Evolutionary conservation across 2,329 filamentous ascomycete species (phyloP).

Genomic region (Colletotrichum gigasporum): DNA sequence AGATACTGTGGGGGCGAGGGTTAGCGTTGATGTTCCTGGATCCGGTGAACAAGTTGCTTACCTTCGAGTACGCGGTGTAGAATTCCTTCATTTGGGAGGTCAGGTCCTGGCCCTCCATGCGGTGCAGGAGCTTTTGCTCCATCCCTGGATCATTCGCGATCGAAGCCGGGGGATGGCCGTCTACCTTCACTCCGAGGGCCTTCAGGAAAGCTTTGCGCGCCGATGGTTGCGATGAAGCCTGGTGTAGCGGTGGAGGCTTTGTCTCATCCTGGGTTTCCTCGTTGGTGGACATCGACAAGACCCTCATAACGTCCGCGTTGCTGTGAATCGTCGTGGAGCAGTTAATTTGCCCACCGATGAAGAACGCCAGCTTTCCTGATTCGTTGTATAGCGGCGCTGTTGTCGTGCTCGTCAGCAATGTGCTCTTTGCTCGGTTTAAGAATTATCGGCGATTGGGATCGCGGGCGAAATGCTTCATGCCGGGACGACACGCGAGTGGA

Average conservation of each 20-base stretch:
- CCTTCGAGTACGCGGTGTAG: constrained; percentile 40
- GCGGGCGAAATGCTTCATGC: too few species aligned
- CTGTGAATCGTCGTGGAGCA: constrained; percentile 60
- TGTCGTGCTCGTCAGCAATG: not conserved
- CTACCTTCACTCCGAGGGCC: constrained; percentile 1
- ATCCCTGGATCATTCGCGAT: constrained; percentile 33
- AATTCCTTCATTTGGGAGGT: constrained; percentile 40
- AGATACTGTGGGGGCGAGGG: constrained; percentile 28
- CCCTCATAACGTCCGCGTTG: constrained; percentile 55
- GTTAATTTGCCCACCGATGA: constrained; percentile 63
- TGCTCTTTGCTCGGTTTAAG: too few species aligned
- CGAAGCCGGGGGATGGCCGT: not conserved
- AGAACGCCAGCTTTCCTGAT: constrained; percentile 54
- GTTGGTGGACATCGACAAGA: constrained; percentile 41
- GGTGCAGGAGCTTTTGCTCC: constrained; percentile 35
- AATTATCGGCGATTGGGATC: too few species aligned
- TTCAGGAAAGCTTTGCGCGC: constrained; percentile 24
- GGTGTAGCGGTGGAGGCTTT: not conserved
- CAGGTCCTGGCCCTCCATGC: constrained; percentile 38
- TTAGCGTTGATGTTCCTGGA: not conserved
- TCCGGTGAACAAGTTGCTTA: not conserved
- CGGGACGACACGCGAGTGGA: too few species aligned
- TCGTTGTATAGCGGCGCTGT: constrained; percentile 53
- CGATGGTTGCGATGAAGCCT: not conserved
- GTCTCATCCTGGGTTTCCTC: not conserved